These are phyloP conservation scores for Bruguiera parviflora DNA, from an alignment of 345 rosid species.

Conservation along the genomic window DNA sequence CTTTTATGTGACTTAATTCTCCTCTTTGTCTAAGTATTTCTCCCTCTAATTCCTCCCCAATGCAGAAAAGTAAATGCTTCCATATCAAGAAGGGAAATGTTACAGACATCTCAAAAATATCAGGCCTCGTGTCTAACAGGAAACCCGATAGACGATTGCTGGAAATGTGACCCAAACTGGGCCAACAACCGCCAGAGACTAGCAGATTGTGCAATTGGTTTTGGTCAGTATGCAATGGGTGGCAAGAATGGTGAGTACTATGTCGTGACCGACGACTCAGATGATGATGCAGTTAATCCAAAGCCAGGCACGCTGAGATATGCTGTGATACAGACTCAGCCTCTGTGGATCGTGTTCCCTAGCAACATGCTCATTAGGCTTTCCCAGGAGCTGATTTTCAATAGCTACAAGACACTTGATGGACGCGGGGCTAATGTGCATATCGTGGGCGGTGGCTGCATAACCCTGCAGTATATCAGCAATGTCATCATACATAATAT, in stretches of 20 bases:
- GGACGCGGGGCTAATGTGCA: conserved; percentile 97
- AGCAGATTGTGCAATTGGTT: conserved; percentile 91
- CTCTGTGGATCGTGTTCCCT: conserved; percentile 96
- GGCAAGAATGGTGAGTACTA: conserved; percentile 86
- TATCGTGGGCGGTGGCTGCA: conserved; percentile 91
- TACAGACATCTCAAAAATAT: conserved; percentile 38
- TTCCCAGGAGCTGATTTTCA: conserved; percentile 81
- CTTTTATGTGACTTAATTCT: neutral
- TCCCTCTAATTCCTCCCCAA: neutral
- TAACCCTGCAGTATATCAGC: conserved; percentile 82
- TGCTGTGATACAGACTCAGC: conserved; percentile 82
- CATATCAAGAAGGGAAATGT: conserved; percentile 57
- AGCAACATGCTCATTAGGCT: conserved; percentile 74
- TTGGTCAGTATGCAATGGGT: conserved; percentile 89
- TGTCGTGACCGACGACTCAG: conserved; percentile 84
- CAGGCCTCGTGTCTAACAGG: conserved; percentile 64
- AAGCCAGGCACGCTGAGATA: conserved; percentile 89
- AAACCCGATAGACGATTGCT: conserved; percentile 96
- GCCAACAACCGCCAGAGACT: conserved; percentile 78
- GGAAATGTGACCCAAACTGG: conserved; percentile 99
- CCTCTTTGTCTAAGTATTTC: neutral
- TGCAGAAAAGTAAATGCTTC: conserved; percentile 87
- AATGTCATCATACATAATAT: conserved; percentile 88
- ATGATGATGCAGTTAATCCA: conserved; percentile 76
- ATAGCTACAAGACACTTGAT: conserved; percentile 89